Evolutionary conservation across 257 asterid species (phyloP).

Genomic region (Capsicum baccatum): DNA sequence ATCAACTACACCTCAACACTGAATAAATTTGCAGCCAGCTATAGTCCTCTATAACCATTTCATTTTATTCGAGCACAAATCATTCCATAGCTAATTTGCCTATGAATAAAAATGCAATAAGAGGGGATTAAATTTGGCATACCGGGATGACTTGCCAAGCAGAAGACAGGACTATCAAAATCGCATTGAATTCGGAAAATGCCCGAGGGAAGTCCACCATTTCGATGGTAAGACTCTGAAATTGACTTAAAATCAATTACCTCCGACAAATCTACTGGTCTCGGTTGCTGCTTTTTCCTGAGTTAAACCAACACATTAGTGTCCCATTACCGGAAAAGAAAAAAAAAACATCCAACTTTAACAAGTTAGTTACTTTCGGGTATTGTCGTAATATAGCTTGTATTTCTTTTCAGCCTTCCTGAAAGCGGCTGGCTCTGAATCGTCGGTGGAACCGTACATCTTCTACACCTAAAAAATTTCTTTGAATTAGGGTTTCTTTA

Average conservation of each 20-base stretch:
- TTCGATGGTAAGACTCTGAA: constrained; percentile 55
- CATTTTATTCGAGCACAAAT: background rate
- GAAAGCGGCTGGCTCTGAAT: constrained; percentile 85
- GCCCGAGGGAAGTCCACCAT: constrained; percentile 61
- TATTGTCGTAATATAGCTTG: constrained; percentile 76
- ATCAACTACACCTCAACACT: background rate
- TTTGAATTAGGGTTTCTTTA: constrained; percentile 17
- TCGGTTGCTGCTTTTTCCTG: constrained; percentile 69
- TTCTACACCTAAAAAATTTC: background rate
- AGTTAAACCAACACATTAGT: background rate
- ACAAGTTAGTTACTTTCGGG: constrained; percentile 60
- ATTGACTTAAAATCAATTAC: constrained; percentile 86
- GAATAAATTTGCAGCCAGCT: constrained; percentile 14
- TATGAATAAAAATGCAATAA: background rate
- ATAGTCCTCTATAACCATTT: background rate
- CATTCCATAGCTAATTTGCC: background rate
- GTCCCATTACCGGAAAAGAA: background rate
- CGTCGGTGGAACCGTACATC: constrained; percentile 72
- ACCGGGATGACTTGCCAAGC: constrained; percentile 88
- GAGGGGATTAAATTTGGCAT: constrained; percentile 17
- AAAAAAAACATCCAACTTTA: background rate
- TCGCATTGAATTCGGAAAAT: constrained; percentile 56
- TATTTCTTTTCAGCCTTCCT: constrained; percentile 90
- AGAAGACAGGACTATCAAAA: constrained; percentile 59
- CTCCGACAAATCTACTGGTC: constrained; percentile 86